phyloP scores from a whole-genome alignment of 2,329 filamentous ascomycete species.

The Rutstroemia sp. region DNA sequence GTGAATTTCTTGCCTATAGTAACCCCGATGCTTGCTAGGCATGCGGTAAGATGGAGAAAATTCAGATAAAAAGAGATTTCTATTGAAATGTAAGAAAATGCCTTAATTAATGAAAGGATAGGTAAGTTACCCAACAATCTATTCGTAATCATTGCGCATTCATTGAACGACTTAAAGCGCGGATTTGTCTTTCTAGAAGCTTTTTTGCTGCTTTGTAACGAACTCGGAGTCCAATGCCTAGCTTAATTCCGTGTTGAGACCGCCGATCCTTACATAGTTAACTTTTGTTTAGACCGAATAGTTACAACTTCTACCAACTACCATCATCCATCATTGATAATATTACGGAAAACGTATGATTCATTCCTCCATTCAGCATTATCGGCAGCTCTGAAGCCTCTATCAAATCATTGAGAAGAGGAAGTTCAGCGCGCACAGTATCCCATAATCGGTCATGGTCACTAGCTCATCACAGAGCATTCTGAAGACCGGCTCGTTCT shows the following conservation, averaged over 20 bases:
- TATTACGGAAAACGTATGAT: slow-evolving; percentile 6
- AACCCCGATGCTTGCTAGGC: too few relatives aligned
- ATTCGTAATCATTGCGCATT: not conserved
- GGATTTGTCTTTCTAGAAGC: not conserved
- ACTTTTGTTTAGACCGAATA: not conserved
- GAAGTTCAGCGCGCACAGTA: slow-evolving; percentile 9
- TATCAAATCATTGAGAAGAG: slow-evolving; percentile 6
- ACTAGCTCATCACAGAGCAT: slow-evolving; percentile 18
- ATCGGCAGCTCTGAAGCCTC: slow-evolving; percentile 12
- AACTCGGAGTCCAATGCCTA: not conserved
- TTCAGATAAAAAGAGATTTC: too few relatives aligned
- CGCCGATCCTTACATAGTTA: not conserved
- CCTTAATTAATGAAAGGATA: not conserved
- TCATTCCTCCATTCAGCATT: not conserved
- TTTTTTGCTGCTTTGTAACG: slow-evolving; percentile 7
- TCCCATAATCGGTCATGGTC: slow-evolving; percentile 14
- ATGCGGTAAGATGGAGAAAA: too few relatives aligned
- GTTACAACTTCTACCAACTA: not conserved
- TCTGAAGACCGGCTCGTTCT: slow-evolving; percentile 48
- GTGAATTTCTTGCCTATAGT: too few relatives aligned
- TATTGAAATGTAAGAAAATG: too few relatives aligned
- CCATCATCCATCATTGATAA: slow-evolving; percentile 2
- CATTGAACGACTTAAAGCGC: not conserved
- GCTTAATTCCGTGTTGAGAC: not conserved
- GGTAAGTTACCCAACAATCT: not conserved